Conservation (phyloP, 2,329 filamentous ascomycete species). For the Macrophomina phaseolina region DNA sequence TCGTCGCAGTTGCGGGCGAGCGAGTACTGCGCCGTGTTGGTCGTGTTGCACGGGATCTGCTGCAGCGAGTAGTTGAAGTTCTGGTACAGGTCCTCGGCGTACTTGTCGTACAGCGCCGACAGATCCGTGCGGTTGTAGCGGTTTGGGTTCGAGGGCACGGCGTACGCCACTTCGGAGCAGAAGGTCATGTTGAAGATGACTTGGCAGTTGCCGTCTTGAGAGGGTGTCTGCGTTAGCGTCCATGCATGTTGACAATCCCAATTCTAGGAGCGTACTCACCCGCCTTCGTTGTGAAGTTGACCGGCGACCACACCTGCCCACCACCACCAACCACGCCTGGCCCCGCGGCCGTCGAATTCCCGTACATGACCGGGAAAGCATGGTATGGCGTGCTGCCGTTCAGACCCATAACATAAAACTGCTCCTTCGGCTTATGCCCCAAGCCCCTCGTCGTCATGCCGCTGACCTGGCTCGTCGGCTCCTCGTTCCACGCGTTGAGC, state of each 20-base stretch:
- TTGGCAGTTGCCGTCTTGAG: constrained; percentile 76
- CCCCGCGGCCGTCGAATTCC: constrained; percentile 59
- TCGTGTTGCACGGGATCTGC: constrained; percentile 84
- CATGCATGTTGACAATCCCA: too few species aligned
- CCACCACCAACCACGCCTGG: constrained; percentile 69
- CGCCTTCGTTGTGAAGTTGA: constrained; percentile 78
- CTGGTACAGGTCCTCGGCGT: constrained; percentile 70
- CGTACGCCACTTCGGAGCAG: constrained; percentile 87
- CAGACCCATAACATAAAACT: constrained; percentile 82
- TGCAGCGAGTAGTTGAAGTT: constrained; percentile 83
- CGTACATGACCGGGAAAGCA: constrained; percentile 72
- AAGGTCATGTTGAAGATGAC: constrained; percentile 87
- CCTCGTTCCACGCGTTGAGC: constrained; percentile 64
- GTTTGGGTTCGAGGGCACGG: constrained; percentile 79
- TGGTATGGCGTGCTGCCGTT: constrained; percentile 74
- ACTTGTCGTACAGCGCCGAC: constrained; percentile 76
- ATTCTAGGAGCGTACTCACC: constrained; percentile 57
- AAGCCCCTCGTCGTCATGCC: constrained; percentile 72
- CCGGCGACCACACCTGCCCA: constrained; percentile 73
- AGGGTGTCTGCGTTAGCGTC: neutral
- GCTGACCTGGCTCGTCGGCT: constrained; percentile 56
- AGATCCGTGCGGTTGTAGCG: constrained; percentile 67
- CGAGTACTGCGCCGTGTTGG: constrained; percentile 76
- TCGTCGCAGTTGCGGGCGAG: constrained; percentile 76
- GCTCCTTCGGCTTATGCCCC: constrained; percentile 76